Base-by-base conservation (phyloP, 805 yeast species). In the Candida coquimbonensis region DNA sequence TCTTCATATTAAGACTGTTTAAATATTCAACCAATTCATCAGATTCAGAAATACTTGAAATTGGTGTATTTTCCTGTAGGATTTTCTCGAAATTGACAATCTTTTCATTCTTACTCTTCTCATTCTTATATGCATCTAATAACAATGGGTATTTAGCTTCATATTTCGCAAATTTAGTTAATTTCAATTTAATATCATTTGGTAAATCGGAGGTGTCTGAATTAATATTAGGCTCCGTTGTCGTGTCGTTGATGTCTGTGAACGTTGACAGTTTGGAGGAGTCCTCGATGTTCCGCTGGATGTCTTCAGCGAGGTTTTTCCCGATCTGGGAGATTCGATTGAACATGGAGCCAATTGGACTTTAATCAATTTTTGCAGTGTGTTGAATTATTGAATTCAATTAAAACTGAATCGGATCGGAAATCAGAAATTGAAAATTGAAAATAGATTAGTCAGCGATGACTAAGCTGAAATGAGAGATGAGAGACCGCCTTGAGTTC, bases 81-180 rank as follows among this genome's bases (percentile, higher is more conserved):
- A 84, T 75, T 46, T 69, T 78, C 58, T 88, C 96, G 53, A 90
- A 83, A 0, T 67, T 57, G 5, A 60, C 68, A 9, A 89, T 74
- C 38, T 82, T 70, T 39, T 76, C 81, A 2, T 74, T 68, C 54
- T 81, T 84, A 42, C 74, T 69, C 66, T 85, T 87, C 61, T 90
- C 96, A 1, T 73, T 68, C 58, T 88, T 86, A 66, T 87, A 93
- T 0, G 98, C 96, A 38, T 83, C 83, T 42, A 89, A 72, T 14
- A 91, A 68, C 38, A 80, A 67, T 0, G 99, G 99, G 60, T 93
- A 91, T 62, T 88, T 89, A 42, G 83, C 84, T 62, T 91, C 98
- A 62, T 90, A 91, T 61, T 88, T 89, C 46, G 74, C 78, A 57
- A 85, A 87, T 66, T 87, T 90, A 46, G 74, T 74, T 62, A 89